Percentiles rank a stretch among this genome's conserved stretches.
phyloP scores from a whole-genome alignment of 2,329 filamentous ascomycete species.

The Gaeumannomyces sp. region DNA sequence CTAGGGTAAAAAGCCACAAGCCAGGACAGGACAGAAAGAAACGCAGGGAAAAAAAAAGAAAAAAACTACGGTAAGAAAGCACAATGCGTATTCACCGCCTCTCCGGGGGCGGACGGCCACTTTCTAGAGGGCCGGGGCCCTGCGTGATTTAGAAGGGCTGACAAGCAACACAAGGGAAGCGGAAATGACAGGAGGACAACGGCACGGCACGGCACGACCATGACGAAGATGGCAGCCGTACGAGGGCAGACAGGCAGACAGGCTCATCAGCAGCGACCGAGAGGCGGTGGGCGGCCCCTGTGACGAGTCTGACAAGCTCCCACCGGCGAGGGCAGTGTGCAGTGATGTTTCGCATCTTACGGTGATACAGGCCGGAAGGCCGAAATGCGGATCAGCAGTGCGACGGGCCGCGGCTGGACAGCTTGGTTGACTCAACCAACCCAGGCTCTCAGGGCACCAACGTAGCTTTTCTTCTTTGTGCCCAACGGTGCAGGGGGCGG shows the following conservation, averaged over 20 bases:
- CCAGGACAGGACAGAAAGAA: not conserved
- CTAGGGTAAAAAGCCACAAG: not conserved
- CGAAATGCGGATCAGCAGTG: slow-evolving; percentile 3
- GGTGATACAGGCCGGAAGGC: slow-evolving; percentile 1
- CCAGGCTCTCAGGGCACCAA: not conserved
- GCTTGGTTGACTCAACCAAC: slow-evolving; percentile 7
- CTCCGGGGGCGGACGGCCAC: not conserved
- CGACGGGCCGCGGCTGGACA: slow-evolving; percentile 4
- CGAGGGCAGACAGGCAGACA: slow-evolving; percentile 3
- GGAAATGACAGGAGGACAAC: not conserved
- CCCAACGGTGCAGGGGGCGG: not conserved
- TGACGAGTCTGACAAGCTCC: not conserved
- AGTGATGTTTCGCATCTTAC: not conserved
- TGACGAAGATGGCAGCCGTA: not conserved
- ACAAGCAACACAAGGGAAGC: not conserved
- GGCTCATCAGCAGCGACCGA: not conserved
- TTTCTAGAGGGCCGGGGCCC: not conserved
- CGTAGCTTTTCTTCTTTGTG: not conserved
- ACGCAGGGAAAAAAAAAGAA: not conserved
- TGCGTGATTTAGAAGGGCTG: not conserved
- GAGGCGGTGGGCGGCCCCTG: not conserved
- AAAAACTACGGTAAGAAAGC: not conserved
- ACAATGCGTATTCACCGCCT: slow-evolving; percentile 1
- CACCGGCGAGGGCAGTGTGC: not conserved
- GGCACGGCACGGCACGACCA: slow-evolving; percentile 3